Evolutionary conservation across 2,329 filamentous ascomycete species (phyloP).

Genomic region (Leptographium lundbergii): DNA sequence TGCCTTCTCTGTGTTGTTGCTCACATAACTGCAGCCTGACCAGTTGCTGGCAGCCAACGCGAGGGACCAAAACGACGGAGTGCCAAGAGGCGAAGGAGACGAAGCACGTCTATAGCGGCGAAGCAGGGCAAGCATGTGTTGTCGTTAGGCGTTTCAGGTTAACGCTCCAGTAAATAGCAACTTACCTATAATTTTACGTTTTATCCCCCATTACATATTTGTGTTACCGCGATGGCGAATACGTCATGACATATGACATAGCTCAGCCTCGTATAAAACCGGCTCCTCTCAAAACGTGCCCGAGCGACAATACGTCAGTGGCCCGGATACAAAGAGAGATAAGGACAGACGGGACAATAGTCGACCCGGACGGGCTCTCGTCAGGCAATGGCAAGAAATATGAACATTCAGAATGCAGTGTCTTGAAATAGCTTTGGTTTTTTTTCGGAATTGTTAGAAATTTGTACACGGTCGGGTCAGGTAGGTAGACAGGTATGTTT

Average conservation of each 20-base stretch:
- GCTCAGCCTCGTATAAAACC: too few relatives aligned
- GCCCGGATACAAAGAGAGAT: too few relatives aligned
- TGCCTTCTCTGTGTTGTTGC: background rate
- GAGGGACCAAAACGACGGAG: background rate
- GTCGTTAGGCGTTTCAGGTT: background rate
- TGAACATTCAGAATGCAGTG: background rate
- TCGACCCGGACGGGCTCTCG: background rate
- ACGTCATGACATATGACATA: too few relatives aligned
- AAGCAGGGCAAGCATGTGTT: background rate
- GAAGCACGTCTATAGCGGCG: background rate
- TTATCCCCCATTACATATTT: background rate
- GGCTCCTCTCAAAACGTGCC: too few relatives aligned
- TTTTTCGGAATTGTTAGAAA: background rate
- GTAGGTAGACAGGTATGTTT: background rate
- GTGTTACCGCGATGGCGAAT: background rate
- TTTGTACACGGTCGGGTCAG: background rate
- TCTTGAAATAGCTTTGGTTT: background rate
- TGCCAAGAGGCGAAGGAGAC: background rate
- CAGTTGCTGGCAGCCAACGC: background rate
- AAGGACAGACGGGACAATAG: too few relatives aligned
- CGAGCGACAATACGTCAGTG: too few relatives aligned
- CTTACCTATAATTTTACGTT: background rate
- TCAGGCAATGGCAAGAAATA: background rate
- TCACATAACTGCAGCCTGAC: background rate
- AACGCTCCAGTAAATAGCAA: background rate